Evolutionary conservation across 371 early-diverging fungal species (phyloP).

Genomic region (Mucor ambiguus): DNA sequence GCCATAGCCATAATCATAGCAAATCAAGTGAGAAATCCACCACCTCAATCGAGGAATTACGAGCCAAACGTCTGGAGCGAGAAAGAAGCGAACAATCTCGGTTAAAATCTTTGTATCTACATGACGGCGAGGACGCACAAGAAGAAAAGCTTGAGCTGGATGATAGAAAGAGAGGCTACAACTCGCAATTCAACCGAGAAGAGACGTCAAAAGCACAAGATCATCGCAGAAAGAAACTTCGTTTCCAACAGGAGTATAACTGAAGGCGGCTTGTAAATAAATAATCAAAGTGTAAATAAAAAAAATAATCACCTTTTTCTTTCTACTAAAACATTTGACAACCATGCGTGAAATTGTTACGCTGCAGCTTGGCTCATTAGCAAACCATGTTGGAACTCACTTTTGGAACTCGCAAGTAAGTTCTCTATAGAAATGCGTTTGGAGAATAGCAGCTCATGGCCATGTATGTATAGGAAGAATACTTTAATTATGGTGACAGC

Average conservation of each 20-base stretch:
- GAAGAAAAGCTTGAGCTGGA: constrained; percentile 6
- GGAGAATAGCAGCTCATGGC: background rate
- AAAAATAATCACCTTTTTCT: constrained; percentile 3
- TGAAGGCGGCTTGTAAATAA: background rate
- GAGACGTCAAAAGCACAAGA: constrained; percentile 26
- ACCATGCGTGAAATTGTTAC: constrained; percentile 87
- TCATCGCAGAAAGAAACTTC: background rate
- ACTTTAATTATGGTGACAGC: constrained; percentile 40
- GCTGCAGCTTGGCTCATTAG: constrained; percentile 81
- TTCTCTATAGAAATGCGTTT: background rate
- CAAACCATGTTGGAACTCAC: constrained; percentile 90
- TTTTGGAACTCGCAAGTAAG: constrained; percentile 89
- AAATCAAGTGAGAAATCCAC: constrained; percentile 1
- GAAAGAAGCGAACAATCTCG: constrained; percentile 41
- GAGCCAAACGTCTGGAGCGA: constrained; percentile 43
- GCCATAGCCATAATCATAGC: background rate
- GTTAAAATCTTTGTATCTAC: constrained; percentile 19
- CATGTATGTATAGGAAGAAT: constrained; percentile 40
- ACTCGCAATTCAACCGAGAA: constrained; percentile 28
- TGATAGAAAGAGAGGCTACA: constrained; percentile 19
- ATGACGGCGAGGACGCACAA: constrained; percentile 8
- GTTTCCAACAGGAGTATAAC: background rate
- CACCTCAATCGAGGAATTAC: constrained; percentile 38
- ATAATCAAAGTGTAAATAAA: constrained; percentile 2
- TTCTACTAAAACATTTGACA: background rate